These are phyloP conservation scores for Brassica rapa DNA, from an alignment of 345 rosid species.

Conservation along the genomic window DNA sequence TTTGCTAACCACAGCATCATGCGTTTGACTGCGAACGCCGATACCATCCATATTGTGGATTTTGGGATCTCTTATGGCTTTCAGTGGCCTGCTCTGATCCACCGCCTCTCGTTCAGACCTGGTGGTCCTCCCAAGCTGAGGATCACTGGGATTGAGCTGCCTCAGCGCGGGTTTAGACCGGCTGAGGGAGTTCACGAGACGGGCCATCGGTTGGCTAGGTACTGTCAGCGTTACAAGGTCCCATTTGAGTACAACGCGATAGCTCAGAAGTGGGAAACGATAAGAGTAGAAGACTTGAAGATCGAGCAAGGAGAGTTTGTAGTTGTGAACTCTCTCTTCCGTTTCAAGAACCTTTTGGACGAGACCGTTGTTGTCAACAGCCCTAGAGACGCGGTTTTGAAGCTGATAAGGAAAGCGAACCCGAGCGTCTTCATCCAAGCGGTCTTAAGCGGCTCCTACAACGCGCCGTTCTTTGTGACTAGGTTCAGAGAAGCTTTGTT, in stretches of 20 bases:
- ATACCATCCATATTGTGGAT: slow-evolving; percentile 68
- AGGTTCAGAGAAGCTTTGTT: slow-evolving; percentile 80
- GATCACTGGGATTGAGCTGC: slow-evolving; percentile 82
- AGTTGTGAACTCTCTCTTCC: slow-evolving; percentile 63
- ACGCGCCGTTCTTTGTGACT: slow-evolving; percentile 71
- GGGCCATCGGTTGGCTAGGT: slow-evolving; percentile 67
- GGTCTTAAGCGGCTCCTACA: slow-evolving; percentile 59
- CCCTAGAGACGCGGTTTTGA: slow-evolving; percentile 63
- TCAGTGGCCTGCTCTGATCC: slow-evolving; percentile 81
- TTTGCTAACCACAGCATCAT: slow-evolving; percentile 60
- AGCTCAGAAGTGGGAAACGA: slow-evolving; percentile 76
- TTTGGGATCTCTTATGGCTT: slow-evolving; percentile 81
- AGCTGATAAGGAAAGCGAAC: slow-evolving; percentile 58
- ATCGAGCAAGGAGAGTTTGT: slow-evolving; percentile 50
- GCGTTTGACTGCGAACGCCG: slow-evolving; percentile 49
- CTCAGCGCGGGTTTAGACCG: slow-evolving; percentile 77
- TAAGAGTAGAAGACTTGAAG: slow-evolving; percentile 61
- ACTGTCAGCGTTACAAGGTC: slow-evolving; percentile 61
- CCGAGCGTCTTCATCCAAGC: slow-evolving; percentile 53
- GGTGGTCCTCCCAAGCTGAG: slow-evolving; percentile 82
- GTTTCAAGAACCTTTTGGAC: slow-evolving; percentile 66
- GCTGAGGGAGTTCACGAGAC: slow-evolving; percentile 68
- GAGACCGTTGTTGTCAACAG: slow-evolving; percentile 59
- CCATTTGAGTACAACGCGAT: slow-evolving; percentile 78
- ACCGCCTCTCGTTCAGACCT: slow-evolving; percentile 49